Evolutionary conservation across 441 rosid species (phyloP).

Genomic region (Syzygium syzygioides): DNA sequence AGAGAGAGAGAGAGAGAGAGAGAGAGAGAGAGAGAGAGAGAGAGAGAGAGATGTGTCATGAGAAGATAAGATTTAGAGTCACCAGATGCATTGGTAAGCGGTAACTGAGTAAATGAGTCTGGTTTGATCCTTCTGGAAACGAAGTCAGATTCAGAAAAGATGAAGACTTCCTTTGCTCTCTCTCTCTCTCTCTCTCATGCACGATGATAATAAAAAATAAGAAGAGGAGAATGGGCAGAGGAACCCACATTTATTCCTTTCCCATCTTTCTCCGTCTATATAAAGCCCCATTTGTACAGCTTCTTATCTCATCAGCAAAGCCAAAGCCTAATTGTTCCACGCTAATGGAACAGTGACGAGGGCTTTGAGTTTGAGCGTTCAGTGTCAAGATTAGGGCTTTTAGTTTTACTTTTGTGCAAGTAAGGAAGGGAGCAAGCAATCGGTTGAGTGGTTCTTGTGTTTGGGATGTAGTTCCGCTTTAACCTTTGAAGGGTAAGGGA

Average conservation of each 20-base stretch:
- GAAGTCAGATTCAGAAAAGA: conserved; percentile 4
- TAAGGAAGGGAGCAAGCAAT: neutral
- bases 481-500: neutral
- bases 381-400: neutral
- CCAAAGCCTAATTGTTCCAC: neutral
- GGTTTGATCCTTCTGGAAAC: conserved; percentile 15
- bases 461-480: neutral
- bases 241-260: conserved; percentile 23
- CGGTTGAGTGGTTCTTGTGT: neutral
- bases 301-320: neutral
- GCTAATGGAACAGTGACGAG: neutral
- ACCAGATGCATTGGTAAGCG: conserved; percentile 42
- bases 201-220: conserved; percentile 8
- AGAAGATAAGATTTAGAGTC: conserved; percentile 22
- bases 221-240: conserved; percentile 10
- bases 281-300: conserved; percentile 26
- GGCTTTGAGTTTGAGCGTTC: neutral
- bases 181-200: neutral
- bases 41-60: neutral
- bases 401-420: neutral
- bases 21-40: neutral
- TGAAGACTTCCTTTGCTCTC: neutral
- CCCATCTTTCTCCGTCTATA: conserved; percentile 35
- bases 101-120: conserved; percentile 31
- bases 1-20: neutral